Conservation (phyloP, 2,329 filamentous ascomycete species). For the Truncatella angustata region DNA sequence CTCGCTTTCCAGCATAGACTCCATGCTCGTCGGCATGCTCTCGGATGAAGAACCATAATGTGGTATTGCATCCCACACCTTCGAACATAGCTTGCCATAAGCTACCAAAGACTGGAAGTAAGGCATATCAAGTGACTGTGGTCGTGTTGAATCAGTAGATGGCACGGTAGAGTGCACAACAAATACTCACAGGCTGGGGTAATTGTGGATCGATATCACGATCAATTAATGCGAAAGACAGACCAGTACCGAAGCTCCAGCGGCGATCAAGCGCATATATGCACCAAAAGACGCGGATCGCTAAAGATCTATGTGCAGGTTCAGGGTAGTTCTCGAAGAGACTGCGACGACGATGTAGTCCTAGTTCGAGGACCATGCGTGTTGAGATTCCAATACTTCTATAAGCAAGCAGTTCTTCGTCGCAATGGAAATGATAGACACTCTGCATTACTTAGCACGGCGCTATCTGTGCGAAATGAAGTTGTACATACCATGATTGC, state of each 20-base stretch:
- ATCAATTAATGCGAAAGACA: conserved; percentile 7
- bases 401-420: conserved; percentile 6
- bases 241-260: conserved; percentile 8
- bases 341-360: conserved; percentile 5
- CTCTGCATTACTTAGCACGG: not conserved
- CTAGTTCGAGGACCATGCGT: conserved; percentile 6
- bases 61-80: conserved; percentile 3
- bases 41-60: conserved; percentile 19
- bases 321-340: conserved; percentile 32
- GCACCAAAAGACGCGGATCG: conserved; percentile 3
- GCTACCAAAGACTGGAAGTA: conserved; percentile 5
- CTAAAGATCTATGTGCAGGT: not conserved
- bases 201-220: conserved; percentile 2
- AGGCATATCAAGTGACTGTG: conserved; percentile 24
- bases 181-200: conserved; percentile 4
- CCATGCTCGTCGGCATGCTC: conserved; percentile 26
- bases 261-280: conserved; percentile 7
- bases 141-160: not conserved
- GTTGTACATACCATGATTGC: conserved; percentile 2
- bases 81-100: conserved; percentile 5
- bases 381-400: conserved; percentile 3
- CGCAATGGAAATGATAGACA: conserved; percentile 5
- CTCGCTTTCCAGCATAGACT: not conserved
- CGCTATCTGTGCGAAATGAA: no score
- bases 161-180: not conserved